A percentile compares a stretch with the other conserved stretches of the same genome.
Evolutionary conservation across 306 rosid species (phyloP).

Genomic region (Calophaca sinica): DNA sequence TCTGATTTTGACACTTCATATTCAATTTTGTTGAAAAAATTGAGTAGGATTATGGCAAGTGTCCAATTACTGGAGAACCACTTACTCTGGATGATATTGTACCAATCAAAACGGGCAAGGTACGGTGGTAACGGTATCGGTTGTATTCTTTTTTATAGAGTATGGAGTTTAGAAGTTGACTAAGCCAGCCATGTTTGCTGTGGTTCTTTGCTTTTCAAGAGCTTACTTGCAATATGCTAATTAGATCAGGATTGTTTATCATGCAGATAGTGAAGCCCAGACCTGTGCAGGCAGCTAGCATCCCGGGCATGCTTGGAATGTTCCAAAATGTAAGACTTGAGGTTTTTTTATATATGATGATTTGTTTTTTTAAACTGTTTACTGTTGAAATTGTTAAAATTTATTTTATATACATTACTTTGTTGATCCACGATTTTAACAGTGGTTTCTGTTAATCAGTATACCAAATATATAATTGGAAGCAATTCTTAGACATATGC

Average conservation of each 20-base stretch:
- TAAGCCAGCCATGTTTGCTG: background rate
- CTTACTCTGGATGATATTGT: conserved; percentile 81
- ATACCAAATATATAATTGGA: conserved; percentile 8
- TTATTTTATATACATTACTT: background rate
- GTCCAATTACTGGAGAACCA: conserved; percentile 90
- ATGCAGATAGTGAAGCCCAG: conserved; percentile 98
- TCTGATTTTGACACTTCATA: conserved; percentile 26
- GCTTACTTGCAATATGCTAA: conserved; percentile 28
- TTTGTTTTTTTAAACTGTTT: background rate
- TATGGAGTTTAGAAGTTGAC: background rate
- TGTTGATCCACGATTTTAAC: background rate
- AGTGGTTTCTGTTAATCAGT: conserved; percentile 27
- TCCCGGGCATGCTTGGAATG: conserved; percentile 99
- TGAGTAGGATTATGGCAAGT: conserved; percentile 90
- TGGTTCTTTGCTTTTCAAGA: conserved; percentile 29
- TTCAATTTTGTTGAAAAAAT: conserved; percentile 39
- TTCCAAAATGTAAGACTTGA: conserved; percentile 84
- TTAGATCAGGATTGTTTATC: conserved; percentile 41
- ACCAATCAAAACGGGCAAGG: conserved; percentile 92
- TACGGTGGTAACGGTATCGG: conserved; percentile 45
- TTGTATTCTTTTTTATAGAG: conserved; percentile 5
- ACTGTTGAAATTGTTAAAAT: background rate
- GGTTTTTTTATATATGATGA: conserved; percentile 13
- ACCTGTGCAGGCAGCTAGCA: conserved; percentile 98
- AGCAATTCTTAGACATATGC: conserved; percentile 12